Base-by-base conservation (phyloP, 2,329 filamentous ascomycete species). In the Pseudocercospora macadamiae region DNA sequence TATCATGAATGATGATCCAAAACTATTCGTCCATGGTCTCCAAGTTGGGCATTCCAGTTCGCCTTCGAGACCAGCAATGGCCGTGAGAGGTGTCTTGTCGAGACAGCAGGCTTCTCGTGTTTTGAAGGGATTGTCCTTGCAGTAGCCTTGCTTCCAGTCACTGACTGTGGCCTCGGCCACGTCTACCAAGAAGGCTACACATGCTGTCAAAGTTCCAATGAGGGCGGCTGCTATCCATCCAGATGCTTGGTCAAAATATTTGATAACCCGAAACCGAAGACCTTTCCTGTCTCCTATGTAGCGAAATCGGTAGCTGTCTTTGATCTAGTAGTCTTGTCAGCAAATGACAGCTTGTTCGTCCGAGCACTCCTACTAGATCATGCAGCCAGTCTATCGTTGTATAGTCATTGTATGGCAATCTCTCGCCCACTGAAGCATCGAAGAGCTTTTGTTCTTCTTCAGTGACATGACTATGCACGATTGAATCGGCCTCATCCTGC, bases 301-400 rank as follows among this genome's bases (percentile, higher is more conserved):
- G 37, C 82, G 76, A 56, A 77, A 76, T n/a, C 82, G 80, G 63
- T 80, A 82, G 1, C 82, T 83, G 64, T 84, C 82, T 71, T 84
- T 84, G 69, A 84, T 10, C 28, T 42, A 7, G 4, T 7, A 1
- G n/a, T 37, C 7, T 2, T 9, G 28, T 51, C 32, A 51, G 48
- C 23, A 3, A 77, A 79, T 82, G 52, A 8, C 19, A 21, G 9
- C 30, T 12, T n/a, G 23, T n/a, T 34, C 9, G 8, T 47, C 47
- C 10, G 23, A 12, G 25, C 19, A 9, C 26, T 25, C 61, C 18
- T 68, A 83, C 81, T 56, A 86, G 70, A 64, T 85, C 83, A 68
- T 85, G 84, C 8, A 86, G 74, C 83, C 83, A 86, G 70, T 87
- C 83, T 57, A 86, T 86, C 1, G 83, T 85, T 6, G 80, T 83